phyloP scores from a whole-genome alignment of 306 rosid genomes.

The Alnus rubra region DNA sequence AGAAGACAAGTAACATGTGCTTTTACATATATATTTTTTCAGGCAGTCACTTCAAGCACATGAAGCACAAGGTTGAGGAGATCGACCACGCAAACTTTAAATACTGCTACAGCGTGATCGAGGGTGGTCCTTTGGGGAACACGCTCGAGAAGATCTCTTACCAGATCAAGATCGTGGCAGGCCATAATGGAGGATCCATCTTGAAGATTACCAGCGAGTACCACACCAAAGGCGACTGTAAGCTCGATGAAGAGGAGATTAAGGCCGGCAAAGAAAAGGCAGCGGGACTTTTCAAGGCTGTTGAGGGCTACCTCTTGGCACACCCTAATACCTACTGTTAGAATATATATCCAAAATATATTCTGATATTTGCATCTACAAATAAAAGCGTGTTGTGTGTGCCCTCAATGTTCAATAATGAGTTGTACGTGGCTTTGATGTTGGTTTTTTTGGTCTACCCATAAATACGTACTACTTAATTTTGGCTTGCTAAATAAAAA shows the following conservation, averaged over 20 bases:
- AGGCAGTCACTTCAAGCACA: conserved; percentile 6
- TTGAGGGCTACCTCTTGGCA: conserved; percentile 7
- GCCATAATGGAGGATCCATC: conserved; percentile 42
- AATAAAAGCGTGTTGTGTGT: no score
- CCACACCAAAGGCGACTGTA: conserved; percentile 37
- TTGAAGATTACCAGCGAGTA: conserved; percentile 37
- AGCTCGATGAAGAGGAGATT: conserved; percentile 26
- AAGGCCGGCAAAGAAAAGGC: not conserved
- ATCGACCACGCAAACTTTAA: conserved; percentile 35
- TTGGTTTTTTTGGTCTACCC: no score
- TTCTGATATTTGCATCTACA: no score
- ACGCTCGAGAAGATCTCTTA: conserved; percentile 40
- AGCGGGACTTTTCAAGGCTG: not conserved
- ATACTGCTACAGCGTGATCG: conserved; percentile 41
- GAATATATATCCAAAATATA: no score
- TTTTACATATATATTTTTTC: not conserved
- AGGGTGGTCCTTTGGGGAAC: conserved; percentile 39
- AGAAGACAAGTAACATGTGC: not conserved
- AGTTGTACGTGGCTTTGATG: no score
- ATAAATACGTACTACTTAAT: no score
- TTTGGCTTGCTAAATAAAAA: no score
- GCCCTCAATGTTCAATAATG: no score
- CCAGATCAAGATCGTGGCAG: conserved; percentile 33
- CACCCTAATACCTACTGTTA: not conserved
- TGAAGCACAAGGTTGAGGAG: conserved; percentile 43